These are phyloP conservation scores for Microbotryum silenes-acaulis DNA, from an alignment of 1,284 basidiomycete species.

Conservation along the genomic window DNA sequence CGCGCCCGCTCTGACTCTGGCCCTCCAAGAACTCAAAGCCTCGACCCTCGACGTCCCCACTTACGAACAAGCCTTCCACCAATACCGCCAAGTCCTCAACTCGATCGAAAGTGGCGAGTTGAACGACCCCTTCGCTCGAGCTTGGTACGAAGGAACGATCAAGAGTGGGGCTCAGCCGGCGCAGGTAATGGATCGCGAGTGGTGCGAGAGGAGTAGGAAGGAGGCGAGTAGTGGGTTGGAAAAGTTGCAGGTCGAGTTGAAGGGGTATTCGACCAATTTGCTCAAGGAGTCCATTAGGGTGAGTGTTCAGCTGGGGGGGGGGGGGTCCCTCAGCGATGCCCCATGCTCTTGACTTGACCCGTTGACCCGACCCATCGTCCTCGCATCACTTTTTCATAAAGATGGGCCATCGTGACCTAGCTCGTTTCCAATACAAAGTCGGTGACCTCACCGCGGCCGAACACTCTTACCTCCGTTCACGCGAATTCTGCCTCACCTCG, in stretches of 20 bases:
- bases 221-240: slow-evolving; percentile 58
- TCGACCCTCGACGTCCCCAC: slow-evolving; percentile 51
- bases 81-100: slow-evolving; percentile 49
- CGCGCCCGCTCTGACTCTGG: slow-evolving; percentile 57
- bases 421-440: slow-evolving; percentile 58
- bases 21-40: slow-evolving; percentile 54
- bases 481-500: slow-evolving; percentile 76
- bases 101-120: slow-evolving; percentile 24
- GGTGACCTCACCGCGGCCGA: slow-evolving; percentile 64
- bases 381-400: slow-evolving; percentile 31
- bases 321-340: background rate
- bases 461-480: slow-evolving; percentile 70
- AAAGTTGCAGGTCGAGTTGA: slow-evolving; percentile 77
- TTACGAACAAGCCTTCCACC: slow-evolving; percentile 51
- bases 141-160: slow-evolving; percentile 19
- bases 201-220: slow-evolving; percentile 56
- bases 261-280: slow-evolving; percentile 81
- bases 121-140: slow-evolving; percentile 37
- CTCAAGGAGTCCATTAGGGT: slow-evolving; percentile 90
- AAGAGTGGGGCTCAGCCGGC: slow-evolving; percentile 44
- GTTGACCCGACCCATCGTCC: background rate
- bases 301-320: background rate
- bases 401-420: slow-evolving; percentile 81
- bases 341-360: slow-evolving; percentile 11
- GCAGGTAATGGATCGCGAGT: slow-evolving; percentile 49